Evolutionary conservation across 2,329 filamentous ascomycete genomes (phyloP), one percentile per base, ranked within the genome.

Genomic region (Ophiostoma sp.): DNA sequence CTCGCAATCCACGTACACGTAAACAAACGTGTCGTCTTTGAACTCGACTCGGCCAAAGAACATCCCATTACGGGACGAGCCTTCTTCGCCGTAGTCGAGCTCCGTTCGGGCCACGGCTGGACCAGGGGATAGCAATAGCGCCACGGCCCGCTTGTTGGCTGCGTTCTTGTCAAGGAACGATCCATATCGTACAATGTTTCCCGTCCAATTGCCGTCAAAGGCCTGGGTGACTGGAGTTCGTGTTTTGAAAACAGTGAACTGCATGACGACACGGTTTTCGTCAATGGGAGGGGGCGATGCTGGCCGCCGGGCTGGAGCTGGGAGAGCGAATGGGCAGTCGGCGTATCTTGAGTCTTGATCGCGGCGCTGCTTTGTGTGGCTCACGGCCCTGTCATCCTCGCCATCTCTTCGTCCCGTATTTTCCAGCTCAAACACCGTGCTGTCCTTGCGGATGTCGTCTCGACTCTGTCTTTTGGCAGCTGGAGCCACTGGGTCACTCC

Each of bases 161-260:
- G 42, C 25, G 15, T 70, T 45, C 36, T 74, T 77, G 64, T 74
- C 70, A 2, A 72, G n/a, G 45, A 76, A 77, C 0, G 71, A 22
- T 3, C 72, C 50, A 12, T 33, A 28, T 15, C 75, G 74, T 36
- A 76, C 39, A 3, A 52, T 71, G 3, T 52, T 68, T 11, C 73
- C 74, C 2, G 48, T 28, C 2, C 73, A 15, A n/a, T 61, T 42
- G 6, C 52, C 69, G 0, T 72, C 63, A 1, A 55, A 4, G 6
- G 61, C 45, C 11, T 19, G 8, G 1, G n/a, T 2, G 8, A 73
- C 55, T 0, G 69, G 72, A 8, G 12, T 45, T 55, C 1, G 76
- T 75, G 19, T 72, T 15, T 19, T 69, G 45, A 76, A 75, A 5
- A 77, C 74, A 1, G 73, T 76, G 64, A 75, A 76, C 28, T 74